Conservation (phyloP, 2,329 filamentous ascomycete species). For the Cryphonectria carpinicola region DNA sequence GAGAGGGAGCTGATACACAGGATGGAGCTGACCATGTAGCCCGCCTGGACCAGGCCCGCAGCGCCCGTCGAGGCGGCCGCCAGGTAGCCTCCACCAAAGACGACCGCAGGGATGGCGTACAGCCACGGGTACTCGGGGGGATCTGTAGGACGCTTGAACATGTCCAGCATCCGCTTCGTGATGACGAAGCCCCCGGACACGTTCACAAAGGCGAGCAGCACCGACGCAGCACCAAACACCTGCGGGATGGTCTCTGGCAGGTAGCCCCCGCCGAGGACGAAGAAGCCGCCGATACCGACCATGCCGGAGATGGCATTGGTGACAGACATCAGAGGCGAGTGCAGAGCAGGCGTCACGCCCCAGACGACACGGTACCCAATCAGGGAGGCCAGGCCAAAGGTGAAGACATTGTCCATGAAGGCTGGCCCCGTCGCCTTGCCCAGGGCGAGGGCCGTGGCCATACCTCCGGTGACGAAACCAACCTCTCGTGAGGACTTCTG, state of each 20-base stretch:
- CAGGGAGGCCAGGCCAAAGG: slow-evolving; percentile 79
- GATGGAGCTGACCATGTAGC: slow-evolving; percentile 82
- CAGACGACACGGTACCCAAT: slow-evolving; percentile 89
- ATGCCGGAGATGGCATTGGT: slow-evolving; percentile 92
- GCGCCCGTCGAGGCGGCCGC: slow-evolving; percentile 81
- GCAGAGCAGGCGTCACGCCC: slow-evolving; percentile 81
- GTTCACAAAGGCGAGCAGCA: slow-evolving; percentile 85
- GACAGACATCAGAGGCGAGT: slow-evolving; percentile 89
- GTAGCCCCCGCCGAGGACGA: slow-evolving; percentile 84
- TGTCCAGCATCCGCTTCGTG: slow-evolving; percentile 91
- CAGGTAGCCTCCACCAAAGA: slow-evolving; percentile 82
- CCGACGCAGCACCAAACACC: slow-evolving; percentile 75
- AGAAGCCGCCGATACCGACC: slow-evolving; percentile 87
- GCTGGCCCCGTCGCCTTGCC: slow-evolving; percentile 81
- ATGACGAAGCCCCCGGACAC: slow-evolving; percentile 89
- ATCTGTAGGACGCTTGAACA: slow-evolving; percentile 86
- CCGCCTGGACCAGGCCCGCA: slow-evolving; percentile 82
- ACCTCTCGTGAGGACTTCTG: slow-evolving; percentile 80
- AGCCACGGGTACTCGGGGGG: slow-evolving; percentile 88
- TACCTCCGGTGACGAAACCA: slow-evolving; percentile 72
- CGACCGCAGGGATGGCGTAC: slow-evolving; percentile 74
- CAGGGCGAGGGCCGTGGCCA: slow-evolving; percentile 74
- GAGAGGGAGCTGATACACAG: slow-evolving; percentile 86
- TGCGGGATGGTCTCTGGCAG: slow-evolving; percentile 80
- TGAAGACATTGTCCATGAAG: slow-evolving; percentile 89